phyloP scores from a whole-genome alignment of 306 rosid genomes.

The Pyrus betulifolia region DNA sequence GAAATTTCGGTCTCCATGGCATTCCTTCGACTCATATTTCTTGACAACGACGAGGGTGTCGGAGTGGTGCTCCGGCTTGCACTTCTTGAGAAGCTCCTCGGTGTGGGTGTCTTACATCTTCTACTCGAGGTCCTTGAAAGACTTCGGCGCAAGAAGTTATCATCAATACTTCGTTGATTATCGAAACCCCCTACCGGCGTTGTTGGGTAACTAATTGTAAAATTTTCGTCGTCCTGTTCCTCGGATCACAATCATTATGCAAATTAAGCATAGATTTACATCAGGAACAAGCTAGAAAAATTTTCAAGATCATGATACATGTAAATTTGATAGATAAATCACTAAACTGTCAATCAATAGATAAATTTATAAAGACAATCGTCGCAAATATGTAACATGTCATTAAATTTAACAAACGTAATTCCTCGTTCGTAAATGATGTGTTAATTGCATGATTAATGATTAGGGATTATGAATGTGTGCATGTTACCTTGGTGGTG shows the following conservation, averaged over 20 bases:
- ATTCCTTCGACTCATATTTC: not conserved
- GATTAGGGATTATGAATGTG: not conserved
- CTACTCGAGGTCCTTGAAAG: conserved; percentile 30
- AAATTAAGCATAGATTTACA: not conserved
- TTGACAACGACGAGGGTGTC: not conserved
- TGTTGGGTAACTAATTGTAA: conserved; percentile 21
- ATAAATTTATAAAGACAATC: no score
- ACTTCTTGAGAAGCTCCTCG: conserved; percentile 34
- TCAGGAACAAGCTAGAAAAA: not conserved
- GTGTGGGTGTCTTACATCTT: conserved; percentile 67
- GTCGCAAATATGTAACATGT: not conserved
- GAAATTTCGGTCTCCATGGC: not conserved
- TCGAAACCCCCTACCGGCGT: conserved; percentile 5
- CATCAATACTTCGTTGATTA: conserved; percentile 39
- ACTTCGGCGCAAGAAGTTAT: conserved; percentile 29
- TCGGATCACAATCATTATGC: not conserved
- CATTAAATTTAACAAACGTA: not conserved
- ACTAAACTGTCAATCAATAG: not conserved
- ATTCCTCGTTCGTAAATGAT: not conserved
- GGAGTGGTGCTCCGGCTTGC: conserved; percentile 30
- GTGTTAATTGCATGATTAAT: not conserved
- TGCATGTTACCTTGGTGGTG: conserved; percentile 1
- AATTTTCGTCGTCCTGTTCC: conserved; percentile 9
- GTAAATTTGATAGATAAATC: not conserved
- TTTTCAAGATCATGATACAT: not conserved